Evolutionary conservation across 768 basidiomycete genomes (phyloP).

Genomic region (Termitomyces sp.): DNA sequence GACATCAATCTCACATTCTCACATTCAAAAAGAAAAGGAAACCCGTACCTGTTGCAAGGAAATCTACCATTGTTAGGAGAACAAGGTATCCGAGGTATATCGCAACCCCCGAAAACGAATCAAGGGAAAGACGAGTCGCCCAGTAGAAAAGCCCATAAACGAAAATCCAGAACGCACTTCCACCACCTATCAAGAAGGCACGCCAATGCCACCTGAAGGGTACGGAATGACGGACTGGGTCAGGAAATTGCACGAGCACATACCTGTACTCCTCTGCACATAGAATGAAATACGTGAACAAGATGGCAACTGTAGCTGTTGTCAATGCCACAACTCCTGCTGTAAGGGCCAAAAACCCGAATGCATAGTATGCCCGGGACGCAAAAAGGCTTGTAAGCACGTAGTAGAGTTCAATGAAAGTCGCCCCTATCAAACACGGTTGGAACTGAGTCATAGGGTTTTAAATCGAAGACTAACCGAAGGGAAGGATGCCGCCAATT

Average conservation of each 20-base stretch:
- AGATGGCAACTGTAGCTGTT: conserved; percentile 85
- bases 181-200: conserved; percentile 87
- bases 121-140: conserved; percentile 80
- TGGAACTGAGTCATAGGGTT: background rate
- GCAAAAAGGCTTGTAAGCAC: conserved; percentile 89
- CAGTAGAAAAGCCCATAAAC: conserved; percentile 88
- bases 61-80: conserved; percentile 76
- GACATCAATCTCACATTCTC: background rate
- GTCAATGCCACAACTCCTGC: conserved; percentile 79
- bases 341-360: conserved; percentile 90
- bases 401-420: conserved; percentile 93
- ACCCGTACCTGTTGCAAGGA: conserved; percentile 77
- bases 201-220: conserved; percentile 89
- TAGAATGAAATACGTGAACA: conserved; percentile 85
- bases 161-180: conserved; percentile 88
- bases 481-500: conserved; percentile 89
- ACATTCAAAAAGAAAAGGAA: background rate
- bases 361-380: conserved; percentile 90
- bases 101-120: conserved; percentile 72
- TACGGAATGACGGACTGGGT: background rate
- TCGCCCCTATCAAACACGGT: conserved; percentile 57
- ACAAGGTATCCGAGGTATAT: conserved; percentile 91
- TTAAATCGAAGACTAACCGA: conserved; percentile 48
- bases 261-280: conserved; percentile 94
- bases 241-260: conserved; percentile 11